Percentiles rank a stretch among this genome's conserved stretches.
Conservation (phyloP, 1,139 yeast genomes). For the Diutina siamensis region DNA sequence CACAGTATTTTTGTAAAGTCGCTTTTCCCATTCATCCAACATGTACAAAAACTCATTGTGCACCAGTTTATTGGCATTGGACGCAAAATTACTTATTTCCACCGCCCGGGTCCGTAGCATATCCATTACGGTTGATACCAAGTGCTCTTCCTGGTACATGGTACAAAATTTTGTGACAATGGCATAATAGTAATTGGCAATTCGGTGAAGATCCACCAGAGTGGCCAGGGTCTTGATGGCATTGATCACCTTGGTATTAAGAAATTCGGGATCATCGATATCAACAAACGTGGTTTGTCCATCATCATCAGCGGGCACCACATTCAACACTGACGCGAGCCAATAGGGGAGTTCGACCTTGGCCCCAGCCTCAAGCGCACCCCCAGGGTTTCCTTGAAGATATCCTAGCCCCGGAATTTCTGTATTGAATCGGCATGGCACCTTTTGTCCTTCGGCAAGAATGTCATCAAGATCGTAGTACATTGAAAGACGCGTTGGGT, state of each 20-base stretch:
- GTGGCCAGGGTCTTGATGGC: slow-evolving; percentile 72
- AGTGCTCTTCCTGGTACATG: slow-evolving; percentile 54
- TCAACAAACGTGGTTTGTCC: slow-evolving; percentile 45
- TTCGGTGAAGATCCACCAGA: slow-evolving; percentile 55
- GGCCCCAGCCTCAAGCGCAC: slow-evolving; percentile 49
- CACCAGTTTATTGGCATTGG: slow-evolving; percentile 34
- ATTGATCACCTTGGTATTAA: slow-evolving; percentile 53
- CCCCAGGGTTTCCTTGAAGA: slow-evolving; percentile 73
- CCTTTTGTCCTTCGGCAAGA: slow-evolving; percentile 57
- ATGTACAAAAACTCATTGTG: slow-evolving; percentile 42
- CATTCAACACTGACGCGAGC: slow-evolving; percentile 75
- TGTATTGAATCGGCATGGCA: slow-evolving; percentile 70
- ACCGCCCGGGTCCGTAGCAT: slow-evolving; percentile 56
- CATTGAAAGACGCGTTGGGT: background rate
- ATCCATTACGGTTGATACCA: slow-evolving; percentile 41
- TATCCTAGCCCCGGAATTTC: slow-evolving; percentile 81
- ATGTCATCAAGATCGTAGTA: slow-evolving; percentile 86
- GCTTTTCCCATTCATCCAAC: slow-evolving; percentile 67
- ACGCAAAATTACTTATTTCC: slow-evolving; percentile 63
- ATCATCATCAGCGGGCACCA: slow-evolving; percentile 25
- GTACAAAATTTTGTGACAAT: slow-evolving; percentile 66
- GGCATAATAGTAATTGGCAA: slow-evolving; percentile 54
- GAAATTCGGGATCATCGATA: slow-evolving; percentile 56
- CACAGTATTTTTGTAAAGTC: slow-evolving; percentile 45
- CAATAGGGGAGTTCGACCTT: slow-evolving; percentile 78